Evolutionary conservation across 495 filamentous ascomycete species (phyloP).

Genomic region (Neurospora pannonica): DNA sequence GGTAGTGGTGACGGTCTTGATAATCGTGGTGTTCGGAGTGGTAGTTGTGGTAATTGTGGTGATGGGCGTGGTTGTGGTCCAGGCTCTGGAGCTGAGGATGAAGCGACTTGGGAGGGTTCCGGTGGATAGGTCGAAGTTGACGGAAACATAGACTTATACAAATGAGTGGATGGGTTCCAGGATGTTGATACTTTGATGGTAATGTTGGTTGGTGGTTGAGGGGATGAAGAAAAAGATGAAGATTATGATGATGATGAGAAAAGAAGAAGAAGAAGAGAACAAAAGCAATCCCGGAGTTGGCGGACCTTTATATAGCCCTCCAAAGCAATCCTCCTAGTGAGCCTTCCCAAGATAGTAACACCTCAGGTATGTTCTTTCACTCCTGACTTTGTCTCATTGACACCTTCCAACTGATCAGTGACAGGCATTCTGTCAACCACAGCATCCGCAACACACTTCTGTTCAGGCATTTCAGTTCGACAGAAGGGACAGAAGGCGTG

Average conservation of each 20-base stretch:
- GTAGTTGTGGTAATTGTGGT: too few relatives aligned
- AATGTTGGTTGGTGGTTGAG: neutral
- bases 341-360: neutral
- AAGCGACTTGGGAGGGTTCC: too few relatives aligned
- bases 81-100: too few relatives aligned
- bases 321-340: neutral
- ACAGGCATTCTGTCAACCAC: neutral
- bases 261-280: neutral
- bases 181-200: neutral
- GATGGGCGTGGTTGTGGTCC: too few relatives aligned
- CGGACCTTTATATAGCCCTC: neutral
- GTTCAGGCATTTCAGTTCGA: neutral
- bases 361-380: neutral
- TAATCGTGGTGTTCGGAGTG: too few relatives aligned
- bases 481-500: neutral
- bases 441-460: neutral
- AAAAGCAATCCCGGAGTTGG: neutral
- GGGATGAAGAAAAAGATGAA: neutral
- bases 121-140: too few relatives aligned
- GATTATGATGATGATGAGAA: neutral
- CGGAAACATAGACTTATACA: too few relatives aligned
- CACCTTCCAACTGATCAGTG: neutral
- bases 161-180: too few relatives aligned
- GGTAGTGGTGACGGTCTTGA: too few relatives aligned
- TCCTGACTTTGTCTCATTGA: neutral